These are phyloP conservation scores for Zymoseptoria ardabiliae DNA, from an alignment of 2,329 filamentous ascomycete species.

Conservation along the genomic window DNA sequence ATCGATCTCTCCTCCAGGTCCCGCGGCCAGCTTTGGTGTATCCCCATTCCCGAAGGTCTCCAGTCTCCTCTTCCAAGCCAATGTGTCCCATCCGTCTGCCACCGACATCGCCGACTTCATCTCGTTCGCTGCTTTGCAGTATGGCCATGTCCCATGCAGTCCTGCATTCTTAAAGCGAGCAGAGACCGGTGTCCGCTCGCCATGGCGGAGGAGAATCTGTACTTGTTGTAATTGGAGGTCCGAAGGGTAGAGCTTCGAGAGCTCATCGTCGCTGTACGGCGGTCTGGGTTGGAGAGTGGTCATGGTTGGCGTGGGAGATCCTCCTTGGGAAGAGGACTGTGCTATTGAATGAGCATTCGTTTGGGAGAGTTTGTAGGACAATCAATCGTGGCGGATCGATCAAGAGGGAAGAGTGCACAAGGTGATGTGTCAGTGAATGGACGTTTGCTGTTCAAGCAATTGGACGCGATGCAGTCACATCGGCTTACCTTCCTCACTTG, in stretches of 20 bases:
- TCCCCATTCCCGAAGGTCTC: constrained; percentile 67
- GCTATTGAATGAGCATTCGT: constrained; percentile 5
- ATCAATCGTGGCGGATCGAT: background rate
- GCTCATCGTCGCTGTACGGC: constrained; percentile 74
- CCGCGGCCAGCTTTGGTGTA: constrained; percentile 58
- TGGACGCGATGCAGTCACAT: background rate
- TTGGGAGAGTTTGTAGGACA: background rate
- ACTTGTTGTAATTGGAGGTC: constrained; percentile 78
- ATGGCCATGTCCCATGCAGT: constrained; percentile 64
- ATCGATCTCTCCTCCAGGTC: constrained; percentile 64
- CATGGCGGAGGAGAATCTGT: constrained; percentile 57
- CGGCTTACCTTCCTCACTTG: background rate
- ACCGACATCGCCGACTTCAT: constrained; percentile 57
- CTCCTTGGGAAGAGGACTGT: background rate
- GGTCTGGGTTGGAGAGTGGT: constrained; percentile 66
- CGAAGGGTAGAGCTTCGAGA: constrained; percentile 71
- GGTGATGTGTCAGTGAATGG: background rate
- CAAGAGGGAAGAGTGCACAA: background rate
- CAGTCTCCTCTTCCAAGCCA: constrained; percentile 62
- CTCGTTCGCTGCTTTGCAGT: constrained; percentile 70
- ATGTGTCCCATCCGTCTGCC: constrained; percentile 51
- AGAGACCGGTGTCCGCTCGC: constrained; percentile 72
- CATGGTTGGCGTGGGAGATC: constrained; percentile 48
- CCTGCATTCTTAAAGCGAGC: constrained; percentile 71
- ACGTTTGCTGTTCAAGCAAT: background rate